Base-by-base conservation (phyloP, 768 basidiomycete species). In the Xanthoconium stramineum region DNA sequence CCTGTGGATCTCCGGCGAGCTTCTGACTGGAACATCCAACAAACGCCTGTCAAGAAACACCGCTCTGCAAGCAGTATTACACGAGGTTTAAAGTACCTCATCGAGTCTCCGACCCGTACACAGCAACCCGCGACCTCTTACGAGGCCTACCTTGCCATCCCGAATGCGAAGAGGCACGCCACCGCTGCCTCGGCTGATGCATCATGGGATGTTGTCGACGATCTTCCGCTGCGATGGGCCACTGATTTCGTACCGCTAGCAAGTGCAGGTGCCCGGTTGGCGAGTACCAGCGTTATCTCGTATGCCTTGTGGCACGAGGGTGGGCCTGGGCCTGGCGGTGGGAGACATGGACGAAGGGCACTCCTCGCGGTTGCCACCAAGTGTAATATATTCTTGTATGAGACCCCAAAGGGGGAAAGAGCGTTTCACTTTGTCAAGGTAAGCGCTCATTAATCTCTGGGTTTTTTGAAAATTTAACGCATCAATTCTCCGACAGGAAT, bases 241-340 rank as follows among this genome's bases (percentile, higher is more conserved):
- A 87, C 86, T 0, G 91, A 94, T 68, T 93, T 82, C 65, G 88
- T 90, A 3, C 85, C 89, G 0, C 79, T 94, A n/a, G 89, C 89
- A 6, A 72, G 80, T 3, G 70, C 79, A 28, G 83, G 86, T 3
- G 88, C 89, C 28, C 78, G 89, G 44, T 71, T 92, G 43, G 72
- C 77, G 29, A 81, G 78, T 54, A 62, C 77, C 2, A 80, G 83
- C 3, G 83, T 90, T 14, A 63, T 83, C 24, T 83, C 80, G 5
- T 94, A 87, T 66, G 82, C 87, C 10, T 71, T 91, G 4, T 90
- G 85, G 84, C 76, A 75, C 36, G 82, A 88, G 33, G 83, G 84
- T 3, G 77, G 48, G 66, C 73, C 53, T 69, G 77, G 48, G 62
- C 74, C 65, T 65, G 81, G 66, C 72, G 78, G 50, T 68, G 76